Percentiles rank a stretch among this genome's conserved stretches.
Evolutionary conservation across 2,329 filamentous ascomycete genomes (phyloP).

Genomic region (Myriosclerotinia scirpicola): DNA sequence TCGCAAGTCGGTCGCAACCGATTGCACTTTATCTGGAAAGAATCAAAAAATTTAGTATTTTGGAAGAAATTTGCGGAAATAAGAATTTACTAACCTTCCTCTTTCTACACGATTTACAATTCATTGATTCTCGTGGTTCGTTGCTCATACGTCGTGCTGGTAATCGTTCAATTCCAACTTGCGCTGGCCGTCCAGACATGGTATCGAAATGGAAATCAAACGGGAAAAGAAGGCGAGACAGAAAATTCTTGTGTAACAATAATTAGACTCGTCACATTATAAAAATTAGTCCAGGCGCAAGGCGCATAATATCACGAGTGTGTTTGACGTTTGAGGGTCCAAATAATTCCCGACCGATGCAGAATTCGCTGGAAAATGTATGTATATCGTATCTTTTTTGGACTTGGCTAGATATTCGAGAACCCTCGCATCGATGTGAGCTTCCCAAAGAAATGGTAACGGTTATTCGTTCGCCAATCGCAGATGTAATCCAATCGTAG

Average conservation of each 20-base stretch:
- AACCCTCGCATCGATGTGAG: constrained; percentile 12
- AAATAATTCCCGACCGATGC: constrained; percentile 16
- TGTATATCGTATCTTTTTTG: constrained; percentile 1
- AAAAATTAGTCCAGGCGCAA: constrained; percentile 29
- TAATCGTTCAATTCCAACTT: constrained; percentile 42
- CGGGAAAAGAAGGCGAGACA: constrained; percentile 16
- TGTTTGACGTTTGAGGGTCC: not conserved
- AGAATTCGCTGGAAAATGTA: constrained; percentile 2
- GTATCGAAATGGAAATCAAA: constrained; percentile 24
- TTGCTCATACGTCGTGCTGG: constrained; percentile 41
- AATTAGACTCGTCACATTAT: constrained; percentile 37
- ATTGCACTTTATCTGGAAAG: constrained; percentile 82
- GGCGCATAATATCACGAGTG: constrained; percentile 30
- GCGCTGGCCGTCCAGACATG: constrained; percentile 39
- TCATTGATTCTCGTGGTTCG: constrained; percentile 85
- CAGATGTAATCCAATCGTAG: constrained; percentile 18
- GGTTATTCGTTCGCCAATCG: constrained; percentile 21
- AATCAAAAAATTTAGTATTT: constrained; percentile 28
- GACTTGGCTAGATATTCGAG: constrained; percentile 6
- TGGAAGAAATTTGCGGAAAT: constrained; percentile 29
- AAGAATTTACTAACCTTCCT: constrained; percentile 67
- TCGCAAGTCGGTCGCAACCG: constrained; percentile 80
- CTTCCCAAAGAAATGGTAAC: constrained; percentile 12
- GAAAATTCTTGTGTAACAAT: constrained; percentile 25
- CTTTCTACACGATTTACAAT: constrained; percentile 92